These are phyloP conservation scores for Ajuga reptans DNA, from an alignment of 305 asterid genomes.

Conservation along the genomic window DNA sequence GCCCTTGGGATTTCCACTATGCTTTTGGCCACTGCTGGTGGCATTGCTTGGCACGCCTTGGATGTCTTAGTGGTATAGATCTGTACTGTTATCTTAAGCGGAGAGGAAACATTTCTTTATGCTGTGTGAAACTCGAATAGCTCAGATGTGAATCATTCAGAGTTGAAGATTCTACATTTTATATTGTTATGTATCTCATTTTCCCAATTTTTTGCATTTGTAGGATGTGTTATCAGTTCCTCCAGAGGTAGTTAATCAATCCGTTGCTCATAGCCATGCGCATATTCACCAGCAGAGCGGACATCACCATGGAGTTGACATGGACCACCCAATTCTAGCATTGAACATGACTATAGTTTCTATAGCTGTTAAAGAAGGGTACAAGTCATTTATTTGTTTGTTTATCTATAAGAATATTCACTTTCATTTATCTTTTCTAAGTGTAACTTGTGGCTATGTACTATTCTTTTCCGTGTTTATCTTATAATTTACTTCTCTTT, in stretches of 20 bases:
- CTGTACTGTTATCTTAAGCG: background rate
- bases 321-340: conserved; percentile 88
- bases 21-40: conserved; percentile 89
- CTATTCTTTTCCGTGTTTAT: background rate
- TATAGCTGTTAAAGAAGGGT: conserved; percentile 94
- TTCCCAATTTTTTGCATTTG: conserved; percentile 17
- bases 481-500: no score
- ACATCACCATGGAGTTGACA: conserved; percentile 76
- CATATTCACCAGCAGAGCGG: conserved; percentile 45
- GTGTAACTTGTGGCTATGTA: background rate
- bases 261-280: conserved; percentile 39
- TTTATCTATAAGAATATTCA: background rate
- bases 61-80: conserved; percentile 56
- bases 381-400: conserved; percentile 16
- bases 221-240: conserved; percentile 58
- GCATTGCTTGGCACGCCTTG: conserved; percentile 91
- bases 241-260: conserved; percentile 56
- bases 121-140: background rate
- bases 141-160: background rate
- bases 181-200: background rate
- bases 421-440: background rate
- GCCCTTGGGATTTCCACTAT: conserved; percentile 83
- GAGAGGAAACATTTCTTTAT: background rate
- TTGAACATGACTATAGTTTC: conserved; percentile 70
- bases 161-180: background rate